phyloP scores from a whole-genome alignment of 441 rosid species.

The Adansonia madagascariensis region DNA sequence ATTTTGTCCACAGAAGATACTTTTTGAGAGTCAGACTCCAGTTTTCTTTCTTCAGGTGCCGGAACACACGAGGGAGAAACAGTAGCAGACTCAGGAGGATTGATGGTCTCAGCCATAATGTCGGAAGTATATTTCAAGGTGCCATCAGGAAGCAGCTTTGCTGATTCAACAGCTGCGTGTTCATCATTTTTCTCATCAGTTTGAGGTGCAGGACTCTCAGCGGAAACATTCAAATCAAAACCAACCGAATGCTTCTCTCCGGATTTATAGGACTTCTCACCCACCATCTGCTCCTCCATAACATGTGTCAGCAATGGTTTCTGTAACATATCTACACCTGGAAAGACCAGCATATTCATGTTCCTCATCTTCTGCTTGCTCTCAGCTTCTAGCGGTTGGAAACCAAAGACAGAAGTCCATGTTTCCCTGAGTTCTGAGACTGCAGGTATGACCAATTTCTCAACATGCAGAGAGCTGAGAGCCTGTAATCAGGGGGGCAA shows the following conservation, averaged over 20 bases:
- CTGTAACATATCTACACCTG: conserved; percentile 88
- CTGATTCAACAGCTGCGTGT: conserved; percentile 37
- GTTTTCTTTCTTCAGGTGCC: conserved; percentile 16
- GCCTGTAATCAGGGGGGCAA: conserved; percentile 50
- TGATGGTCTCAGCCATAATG: conserved; percentile 28
- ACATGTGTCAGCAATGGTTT: conserved; percentile 52
- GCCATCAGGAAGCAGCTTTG: conserved; percentile 35
- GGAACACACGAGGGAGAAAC: background rate
- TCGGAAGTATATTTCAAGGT: conserved; percentile 41
- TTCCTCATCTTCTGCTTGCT: conserved; percentile 55
- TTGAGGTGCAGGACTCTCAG: conserved; percentile 29
- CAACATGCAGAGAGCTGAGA: conserved; percentile 68
- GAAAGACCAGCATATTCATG: conserved; percentile 81
- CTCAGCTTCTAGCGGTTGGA: conserved; percentile 55
- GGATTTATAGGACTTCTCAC: conserved; percentile 34
- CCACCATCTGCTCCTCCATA: conserved; percentile 5
- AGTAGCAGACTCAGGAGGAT: conserved; percentile 13
- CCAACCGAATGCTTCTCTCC: conserved; percentile 28
- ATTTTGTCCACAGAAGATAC: conserved; percentile 27
- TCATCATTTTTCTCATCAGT: conserved; percentile 30
- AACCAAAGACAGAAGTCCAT: conserved; percentile 91
- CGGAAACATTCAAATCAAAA: conserved; percentile 42
- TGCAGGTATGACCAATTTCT: conserved; percentile 91
- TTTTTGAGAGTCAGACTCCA: conserved; percentile 19
- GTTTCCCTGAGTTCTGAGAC: conserved; percentile 80